These are phyloP conservation scores for Erysimum cheiranthoides DNA, from an alignment of 345 rosid genomes.

Conservation along the genomic window DNA sequence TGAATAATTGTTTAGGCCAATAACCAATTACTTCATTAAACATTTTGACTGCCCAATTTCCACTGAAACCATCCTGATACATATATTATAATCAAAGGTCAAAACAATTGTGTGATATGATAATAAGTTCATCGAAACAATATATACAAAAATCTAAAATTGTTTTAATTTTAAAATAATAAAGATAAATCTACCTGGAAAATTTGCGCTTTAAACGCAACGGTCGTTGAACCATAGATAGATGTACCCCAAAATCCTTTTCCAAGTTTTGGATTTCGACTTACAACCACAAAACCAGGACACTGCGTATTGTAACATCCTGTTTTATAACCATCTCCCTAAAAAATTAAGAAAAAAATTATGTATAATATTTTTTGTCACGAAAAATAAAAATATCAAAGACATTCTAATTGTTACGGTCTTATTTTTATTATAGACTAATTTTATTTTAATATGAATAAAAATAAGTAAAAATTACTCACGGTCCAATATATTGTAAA, in stretches of 20 bases:
- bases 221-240: neutral
- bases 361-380: neutral
- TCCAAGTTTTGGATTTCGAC: constrained; percentile 12
- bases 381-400: neutral
- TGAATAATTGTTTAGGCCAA: constrained; percentile 29
- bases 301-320: constrained; percentile 42
- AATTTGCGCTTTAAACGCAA: neutral
- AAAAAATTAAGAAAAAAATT: neutral
- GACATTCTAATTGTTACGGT: neutral
- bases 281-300: constrained; percentile 39
- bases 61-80: constrained; percentile 25
- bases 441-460: neutral
- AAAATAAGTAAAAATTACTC: neutral
- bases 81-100: neutral
- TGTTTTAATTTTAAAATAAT: neutral
- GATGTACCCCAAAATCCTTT: constrained; percentile 8
- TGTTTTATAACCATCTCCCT: constrained; percentile 33
- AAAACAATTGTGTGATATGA: neutral
- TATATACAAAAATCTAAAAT: neutral
- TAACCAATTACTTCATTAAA: constrained; percentile 22
- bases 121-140: neutral
- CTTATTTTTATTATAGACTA: neutral
- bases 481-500: constrained; percentile 39
- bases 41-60: constrained; percentile 30
- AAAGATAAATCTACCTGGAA: constrained; percentile 13